Evolutionary conservation across 73 alveolate genomes (phyloP), one percentile per base, ranked within the genome.

Genomic region (Stentor coeruleus): DNA sequence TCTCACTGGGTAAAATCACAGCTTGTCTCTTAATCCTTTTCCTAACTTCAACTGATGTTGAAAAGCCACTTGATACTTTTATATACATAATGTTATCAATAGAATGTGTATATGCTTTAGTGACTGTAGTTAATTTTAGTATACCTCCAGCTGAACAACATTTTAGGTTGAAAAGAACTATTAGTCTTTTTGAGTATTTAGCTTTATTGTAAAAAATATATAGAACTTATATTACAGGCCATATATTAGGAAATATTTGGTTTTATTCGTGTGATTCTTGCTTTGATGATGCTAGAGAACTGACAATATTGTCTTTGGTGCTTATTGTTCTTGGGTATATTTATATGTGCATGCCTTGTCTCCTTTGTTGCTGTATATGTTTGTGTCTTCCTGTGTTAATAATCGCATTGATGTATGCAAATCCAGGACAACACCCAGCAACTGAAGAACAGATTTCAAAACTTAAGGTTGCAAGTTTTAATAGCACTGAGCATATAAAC

Each of bases 351-450:
- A 20, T n/a, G 73, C 73, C 73, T 57, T n/a, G 15, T 1, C 73
- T 57, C 1, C 28, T 57, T 57, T 57, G 73, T 31, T 57, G 73
- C 73, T 57, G 73, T 2, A n/a, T 57, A 20, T 57, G 73, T 57
- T 2, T 57, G 2, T 57, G 73, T 2, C 15, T 57, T 57, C 73
- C 73, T 0, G 73, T 57, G n/a, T n/a, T n/a, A n/a, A n/a, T n/a
- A n/a, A n/a, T n/a, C n/a, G n/a, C n/a, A n/a, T n/a, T n/a, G n/a
- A n/a, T n/a, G n/a, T n/a, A n/a, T n/a, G n/a, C n/a, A n/a, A n/a
- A n/a, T n/a, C n/a, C n/a, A n/a, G n/a, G n/a, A n/a, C 73, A 57
- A 31, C 15, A 57, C 28, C 73, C 73, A 20, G 73, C 73, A 57
- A 57, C 73, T 20, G 73, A 57, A 1, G 73, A 57, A 31, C 15